Percentiles rank a stretch among this genome's conserved stretches.
Evolutionary conservation across 805 yeast genomes (phyloP).

Genomic region (Candida loeiensis): DNA sequence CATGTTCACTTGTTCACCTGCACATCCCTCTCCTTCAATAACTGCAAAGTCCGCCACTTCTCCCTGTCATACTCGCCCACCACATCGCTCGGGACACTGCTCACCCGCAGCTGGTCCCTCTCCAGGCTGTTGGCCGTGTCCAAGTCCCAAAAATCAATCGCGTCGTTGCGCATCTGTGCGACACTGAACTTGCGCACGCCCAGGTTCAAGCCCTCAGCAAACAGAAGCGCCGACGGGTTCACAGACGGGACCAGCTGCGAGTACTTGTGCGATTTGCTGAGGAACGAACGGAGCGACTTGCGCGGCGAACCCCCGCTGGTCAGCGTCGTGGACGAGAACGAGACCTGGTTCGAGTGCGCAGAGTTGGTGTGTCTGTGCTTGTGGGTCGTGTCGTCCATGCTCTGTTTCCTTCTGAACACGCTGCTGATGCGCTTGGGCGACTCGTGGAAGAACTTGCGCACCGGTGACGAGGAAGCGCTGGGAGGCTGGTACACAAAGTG

Average conservation of each 20-base stretch:
- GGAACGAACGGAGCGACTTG: constrained; percentile 23
- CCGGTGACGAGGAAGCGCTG: constrained; percentile 27
- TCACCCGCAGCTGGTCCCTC: constrained; percentile 32
- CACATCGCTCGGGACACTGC: constrained; percentile 53
- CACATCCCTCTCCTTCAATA: constrained; percentile 17
- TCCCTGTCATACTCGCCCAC: constrained; percentile 65
- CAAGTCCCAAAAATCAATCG: constrained; percentile 25
- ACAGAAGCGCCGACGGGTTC: constrained; percentile 4
- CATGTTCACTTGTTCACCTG: not conserved
- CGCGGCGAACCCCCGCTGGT: constrained; percentile 23
- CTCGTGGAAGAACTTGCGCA: constrained; percentile 27
- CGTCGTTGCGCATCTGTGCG: constrained; percentile 1
- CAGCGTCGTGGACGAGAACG: constrained; percentile 26
- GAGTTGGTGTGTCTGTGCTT: constrained; percentile 27
- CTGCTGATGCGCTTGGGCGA: constrained; percentile 28
- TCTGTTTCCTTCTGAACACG: constrained; percentile 15
- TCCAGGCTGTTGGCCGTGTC: constrained; percentile 6
- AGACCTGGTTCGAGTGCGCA: constrained; percentile 24
- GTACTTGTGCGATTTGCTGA: constrained; percentile 14
- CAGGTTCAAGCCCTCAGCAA: constrained; percentile 3
- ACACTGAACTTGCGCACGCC: constrained; percentile 5
- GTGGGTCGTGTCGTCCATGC: constrained; percentile 1
- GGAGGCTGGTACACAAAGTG: constrained; percentile 1
- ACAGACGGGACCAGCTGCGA: constrained; percentile 8
- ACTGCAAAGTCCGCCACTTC: constrained; percentile 56